phyloP scores from a whole-genome alignment of 1,139 yeast genomes.

The Yamadazyma triangularis region DNA sequence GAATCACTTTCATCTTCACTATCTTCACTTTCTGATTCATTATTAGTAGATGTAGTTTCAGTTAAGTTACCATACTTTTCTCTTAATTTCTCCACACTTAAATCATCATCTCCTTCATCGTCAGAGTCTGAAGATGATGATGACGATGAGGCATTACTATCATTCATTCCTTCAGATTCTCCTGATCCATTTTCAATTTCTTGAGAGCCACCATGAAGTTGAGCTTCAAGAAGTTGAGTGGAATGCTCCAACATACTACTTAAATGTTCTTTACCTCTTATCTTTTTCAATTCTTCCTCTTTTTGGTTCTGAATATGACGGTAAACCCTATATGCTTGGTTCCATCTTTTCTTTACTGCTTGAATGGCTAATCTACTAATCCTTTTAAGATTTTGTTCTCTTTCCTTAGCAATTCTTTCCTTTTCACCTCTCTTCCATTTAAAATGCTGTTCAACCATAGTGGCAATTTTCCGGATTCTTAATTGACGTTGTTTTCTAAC shows the following conservation, averaged over 20 bases:
- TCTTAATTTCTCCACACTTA: constrained; percentile 63
- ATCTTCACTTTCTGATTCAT: constrained; percentile 7
- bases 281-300: constrained; percentile 64
- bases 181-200: too few species aligned
- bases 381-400: constrained; percentile 60
- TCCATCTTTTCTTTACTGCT: constrained; percentile 90
- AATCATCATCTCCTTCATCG: constrained; percentile 41
- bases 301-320: constrained; percentile 48
- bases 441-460: constrained; percentile 83
- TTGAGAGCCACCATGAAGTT: constrained; percentile 43
- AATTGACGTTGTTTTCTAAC: constrained; percentile 61
- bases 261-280: constrained; percentile 82
- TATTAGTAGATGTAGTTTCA: constrained; percentile 17
- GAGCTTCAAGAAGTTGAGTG: constrained; percentile 85
- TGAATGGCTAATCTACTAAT: constrained; percentile 77
- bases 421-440: constrained; percentile 84
- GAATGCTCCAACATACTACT: constrained; percentile 89
- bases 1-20: constrained; percentile 13
- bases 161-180: too few species aligned
- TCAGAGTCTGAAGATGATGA: constrained; percentile 27
- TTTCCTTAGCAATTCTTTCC: constrained; percentile 70
- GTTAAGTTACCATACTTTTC: constrained; percentile 53
- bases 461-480: constrained; percentile 70
- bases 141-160: constrained; percentile 12
- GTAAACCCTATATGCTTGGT: constrained; percentile 81